A percentile compares a stretch with the other conserved stretches of the same genome.
Evolutionary conservation across 805 yeast genomes (phyloP).

Genomic region (Kodamaea fukazawae): DNA sequence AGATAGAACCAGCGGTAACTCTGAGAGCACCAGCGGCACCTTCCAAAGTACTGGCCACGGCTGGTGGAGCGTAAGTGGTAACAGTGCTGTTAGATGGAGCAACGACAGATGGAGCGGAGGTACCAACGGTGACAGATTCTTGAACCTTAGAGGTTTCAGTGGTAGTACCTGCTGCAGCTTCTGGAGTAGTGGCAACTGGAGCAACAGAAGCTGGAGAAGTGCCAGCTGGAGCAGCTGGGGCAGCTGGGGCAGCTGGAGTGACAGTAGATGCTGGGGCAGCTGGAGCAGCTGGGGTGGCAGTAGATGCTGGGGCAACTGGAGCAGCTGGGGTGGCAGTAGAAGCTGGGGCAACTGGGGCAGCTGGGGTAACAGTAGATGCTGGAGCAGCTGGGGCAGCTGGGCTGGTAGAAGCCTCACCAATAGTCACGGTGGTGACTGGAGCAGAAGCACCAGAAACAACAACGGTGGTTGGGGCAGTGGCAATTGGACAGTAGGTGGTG

Average conservation of each 20-base stretch:
- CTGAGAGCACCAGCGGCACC: conserved; percentile 11
- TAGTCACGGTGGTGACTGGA: conserved; percentile 3
- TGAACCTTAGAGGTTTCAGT: no score
- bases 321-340: conserved; percentile 1
- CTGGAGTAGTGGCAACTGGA: no score
- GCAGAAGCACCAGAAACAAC: no score
- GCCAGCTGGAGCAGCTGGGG: conserved; percentile 3
- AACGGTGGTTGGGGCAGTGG: neutral
- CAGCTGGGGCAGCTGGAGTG: no score
- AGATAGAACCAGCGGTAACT: conserved; percentile 10
- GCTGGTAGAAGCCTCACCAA: conserved; percentile 9
- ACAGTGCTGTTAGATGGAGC: no score
- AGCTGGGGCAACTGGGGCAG: conserved; percentile 5
- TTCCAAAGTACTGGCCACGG: conserved; percentile 3
- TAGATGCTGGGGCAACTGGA: neutral
- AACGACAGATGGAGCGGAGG: no score
- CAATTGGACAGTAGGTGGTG: conserved; percentile 38
- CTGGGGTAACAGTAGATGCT: conserved; percentile 1
- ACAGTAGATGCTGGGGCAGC: conserved; percentile 4
- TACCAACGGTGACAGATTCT: no score
- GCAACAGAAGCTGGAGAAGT: no score
- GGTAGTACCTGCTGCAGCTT: no score
- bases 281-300: neutral
- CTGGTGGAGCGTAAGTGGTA: neutral
- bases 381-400: neutral